These are phyloP conservation scores for Pharnaceum exiguum DNA, from an alignment of 148 eudicot species.

Conservation along the genomic window DNA sequence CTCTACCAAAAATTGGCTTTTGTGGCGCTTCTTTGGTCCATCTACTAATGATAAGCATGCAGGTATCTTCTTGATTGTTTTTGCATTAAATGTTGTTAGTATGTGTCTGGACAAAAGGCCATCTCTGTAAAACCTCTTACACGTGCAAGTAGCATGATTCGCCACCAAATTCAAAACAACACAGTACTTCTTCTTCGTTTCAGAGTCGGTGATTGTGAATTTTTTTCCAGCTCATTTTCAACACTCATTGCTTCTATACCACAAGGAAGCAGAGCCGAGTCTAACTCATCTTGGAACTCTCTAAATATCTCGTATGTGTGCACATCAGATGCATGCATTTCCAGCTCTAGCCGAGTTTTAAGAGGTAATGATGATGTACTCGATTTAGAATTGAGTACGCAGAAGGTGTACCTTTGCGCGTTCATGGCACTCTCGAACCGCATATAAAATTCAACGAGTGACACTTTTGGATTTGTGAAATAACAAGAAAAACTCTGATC, in stretches of 20 bases:
- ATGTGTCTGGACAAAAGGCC: background rate
- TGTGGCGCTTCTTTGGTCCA: background rate
- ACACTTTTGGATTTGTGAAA: background rate
- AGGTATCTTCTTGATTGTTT: background rate
- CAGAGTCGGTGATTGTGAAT: background rate
- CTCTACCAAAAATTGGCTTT: background rate
- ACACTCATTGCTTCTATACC: background rate
- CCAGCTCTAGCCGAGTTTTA: background rate
- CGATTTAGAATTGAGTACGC: background rate
- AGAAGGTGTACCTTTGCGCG: background rate
- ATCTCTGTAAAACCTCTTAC: background rate
- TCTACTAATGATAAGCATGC: background rate
- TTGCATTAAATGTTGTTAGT: background rate
- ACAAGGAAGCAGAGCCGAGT: background rate
- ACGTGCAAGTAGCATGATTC: background rate
- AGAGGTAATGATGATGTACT: background rate
- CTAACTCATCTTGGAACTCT: background rate
- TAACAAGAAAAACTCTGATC: background rate
- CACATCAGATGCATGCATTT: background rate
- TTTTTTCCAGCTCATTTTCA: background rate
- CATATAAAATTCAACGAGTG: background rate
- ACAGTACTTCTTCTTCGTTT: background rate
- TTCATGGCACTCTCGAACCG: slow-evolving; percentile 6
- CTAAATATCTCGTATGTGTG: background rate
- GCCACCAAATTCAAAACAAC: background rate